Evolutionary conservation across 75 land plant genomes (phyloP).

Genomic region (Pseudotsuga menziesii): DNA sequence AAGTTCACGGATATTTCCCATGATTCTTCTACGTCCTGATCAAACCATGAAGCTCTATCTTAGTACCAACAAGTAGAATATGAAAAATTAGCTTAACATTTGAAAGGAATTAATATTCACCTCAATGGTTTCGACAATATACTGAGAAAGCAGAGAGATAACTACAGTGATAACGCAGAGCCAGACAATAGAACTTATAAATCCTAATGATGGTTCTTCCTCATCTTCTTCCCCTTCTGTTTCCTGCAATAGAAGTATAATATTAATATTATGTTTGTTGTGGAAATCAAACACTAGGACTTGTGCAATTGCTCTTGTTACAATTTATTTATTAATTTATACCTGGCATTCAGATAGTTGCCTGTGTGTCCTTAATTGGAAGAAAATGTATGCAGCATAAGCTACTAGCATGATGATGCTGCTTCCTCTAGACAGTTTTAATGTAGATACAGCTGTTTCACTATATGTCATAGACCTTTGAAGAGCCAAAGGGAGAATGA

Average conservation of each 20-base stretch:
- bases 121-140: slow-evolving; percentile 76
- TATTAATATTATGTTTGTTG: neutral
- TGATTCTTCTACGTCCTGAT: slow-evolving; percentile 36
- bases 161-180: slow-evolving; percentile 65
- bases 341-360: slow-evolving; percentile 35
- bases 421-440: slow-evolving; percentile 44
- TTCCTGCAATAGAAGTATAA: slow-evolving; percentile 12
- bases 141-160: slow-evolving; percentile 79
- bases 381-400: slow-evolving; percentile 50
- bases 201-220: slow-evolving; percentile 57
- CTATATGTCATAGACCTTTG: slow-evolving; percentile 13
- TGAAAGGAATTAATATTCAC: slow-evolving; percentile 16
- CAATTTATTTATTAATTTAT: neutral
- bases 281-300: neutral
- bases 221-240: slow-evolving; percentile 29
- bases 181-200: slow-evolving; percentile 63
- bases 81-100: too few relatives aligned
- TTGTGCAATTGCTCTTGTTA: too few relatives aligned
- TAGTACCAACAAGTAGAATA: too few relatives aligned
- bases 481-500: slow-evolving; percentile 46
- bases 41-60: neutral
- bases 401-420: slow-evolving; percentile 62
- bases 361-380: slow-evolving; percentile 56
- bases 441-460: neutral
- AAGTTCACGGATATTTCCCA: slow-evolving; percentile 47